These are phyloP conservation scores for Euptelea pleiosperma DNA, from an alignment of 164 flowering plant species.

Conservation along the genomic window DNA sequence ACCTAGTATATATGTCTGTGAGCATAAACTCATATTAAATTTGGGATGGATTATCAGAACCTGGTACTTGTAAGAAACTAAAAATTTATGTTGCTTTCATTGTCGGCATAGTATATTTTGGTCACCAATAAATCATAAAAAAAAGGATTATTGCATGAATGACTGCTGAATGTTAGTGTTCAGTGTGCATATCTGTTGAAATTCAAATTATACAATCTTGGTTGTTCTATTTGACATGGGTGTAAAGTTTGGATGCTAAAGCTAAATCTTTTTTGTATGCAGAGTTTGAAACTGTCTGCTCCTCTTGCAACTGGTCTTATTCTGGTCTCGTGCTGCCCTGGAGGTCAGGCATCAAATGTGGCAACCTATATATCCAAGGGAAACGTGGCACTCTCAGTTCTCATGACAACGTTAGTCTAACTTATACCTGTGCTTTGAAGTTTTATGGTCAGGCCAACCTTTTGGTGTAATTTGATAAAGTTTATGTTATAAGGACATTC, in stretches of 20 bases:
- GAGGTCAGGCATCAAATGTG: conserved; percentile 98
- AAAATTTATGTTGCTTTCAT: not conserved
- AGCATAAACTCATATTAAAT: too few relatives aligned
- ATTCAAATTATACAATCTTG: not conserved
- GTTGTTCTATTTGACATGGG: not conserved
- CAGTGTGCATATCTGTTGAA: not conserved
- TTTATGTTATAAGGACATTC: too few relatives aligned
- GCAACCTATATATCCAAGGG: conserved; percentile 98
- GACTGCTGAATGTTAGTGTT: not conserved
- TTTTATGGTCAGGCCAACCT: not conserved
- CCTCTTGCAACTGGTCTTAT: conserved; percentile 99
- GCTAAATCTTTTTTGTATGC: conserved; percentile 21
- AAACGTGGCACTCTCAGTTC: conserved; percentile 96
- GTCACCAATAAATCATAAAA: too few relatives aligned
- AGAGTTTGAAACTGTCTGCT: conserved; percentile 82
- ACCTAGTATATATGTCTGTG: too few relatives aligned
- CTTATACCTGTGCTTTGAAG: not conserved
- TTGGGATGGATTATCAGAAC: too few relatives aligned
- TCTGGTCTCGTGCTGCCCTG: conserved; percentile 98
- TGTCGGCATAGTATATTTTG: not conserved
- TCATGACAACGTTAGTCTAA: conserved; percentile 90
- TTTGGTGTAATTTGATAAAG: not conserved
- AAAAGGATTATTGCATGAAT: not conserved
- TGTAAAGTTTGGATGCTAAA: conserved; percentile 11
- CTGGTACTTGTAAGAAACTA: not conserved